Evolutionary conservation across 1,284 basidiomycete species (phyloP).

Genomic region (Puccinia polysora): DNA sequence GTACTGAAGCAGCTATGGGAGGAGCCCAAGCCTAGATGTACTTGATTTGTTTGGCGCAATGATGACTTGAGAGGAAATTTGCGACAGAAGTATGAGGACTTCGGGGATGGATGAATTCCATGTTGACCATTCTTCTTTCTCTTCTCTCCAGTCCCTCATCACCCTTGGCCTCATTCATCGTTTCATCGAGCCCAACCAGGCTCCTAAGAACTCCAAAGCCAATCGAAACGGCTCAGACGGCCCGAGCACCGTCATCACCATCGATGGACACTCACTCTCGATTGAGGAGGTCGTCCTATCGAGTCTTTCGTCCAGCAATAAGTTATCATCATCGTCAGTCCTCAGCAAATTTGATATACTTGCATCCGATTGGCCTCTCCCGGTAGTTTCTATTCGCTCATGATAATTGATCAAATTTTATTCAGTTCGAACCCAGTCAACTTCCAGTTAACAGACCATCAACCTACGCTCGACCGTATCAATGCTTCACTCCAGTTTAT

Average conservation of each 20-base stretch:
- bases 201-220: neutral
- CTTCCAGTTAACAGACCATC: constrained; percentile 5
- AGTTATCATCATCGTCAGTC: neutral
- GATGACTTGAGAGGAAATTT: too few relatives aligned
- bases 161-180: too few relatives aligned
- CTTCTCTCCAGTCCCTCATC: too few relatives aligned
- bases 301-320: neutral
- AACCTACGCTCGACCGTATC: neutral
- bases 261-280: constrained; percentile 14
- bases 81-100: too few relatives aligned
- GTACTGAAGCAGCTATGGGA: too few relatives aligned
- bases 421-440: too few relatives aligned
- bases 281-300: constrained; percentile 1
- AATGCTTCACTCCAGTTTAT: constrained; percentile 18
- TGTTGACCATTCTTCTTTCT: too few relatives aligned
- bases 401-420: too few relatives aligned
- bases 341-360: neutral
- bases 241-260: neutral
- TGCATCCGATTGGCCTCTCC: neutral
- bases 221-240: neutral
- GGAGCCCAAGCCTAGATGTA: too few relatives aligned
- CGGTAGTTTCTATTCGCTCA: too few relatives aligned
- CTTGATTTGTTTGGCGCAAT: too few relatives aligned
- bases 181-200: neutral
- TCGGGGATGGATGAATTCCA: too few relatives aligned